These are phyloP conservation scores for Xanthoceras sorbifolium DNA, from an alignment of 345 rosid genomes.

Conservation along the genomic window DNA sequence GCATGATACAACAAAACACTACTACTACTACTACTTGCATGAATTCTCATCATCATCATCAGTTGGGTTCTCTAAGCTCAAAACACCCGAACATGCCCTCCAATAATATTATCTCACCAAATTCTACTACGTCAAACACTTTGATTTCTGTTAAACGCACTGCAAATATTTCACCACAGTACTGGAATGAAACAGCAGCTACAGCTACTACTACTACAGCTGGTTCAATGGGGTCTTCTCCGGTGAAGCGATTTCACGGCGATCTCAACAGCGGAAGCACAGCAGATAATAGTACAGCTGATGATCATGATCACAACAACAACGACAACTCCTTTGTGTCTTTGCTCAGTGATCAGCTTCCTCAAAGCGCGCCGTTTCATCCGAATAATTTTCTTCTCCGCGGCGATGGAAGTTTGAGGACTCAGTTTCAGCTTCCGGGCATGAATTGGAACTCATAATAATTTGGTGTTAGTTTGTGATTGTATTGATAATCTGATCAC, in stretches of 20 bases:
- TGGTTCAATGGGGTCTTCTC: constrained; percentile 21
- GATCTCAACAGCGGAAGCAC: constrained; percentile 27
- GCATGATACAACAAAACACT: constrained; percentile 23
- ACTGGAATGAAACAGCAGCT: constrained; percentile 31
- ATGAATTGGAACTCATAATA: constrained; percentile 38
- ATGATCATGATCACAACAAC: neutral
- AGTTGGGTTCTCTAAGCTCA: constrained; percentile 23
- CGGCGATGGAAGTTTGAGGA: constrained; percentile 43
- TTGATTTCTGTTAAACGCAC: constrained; percentile 24
- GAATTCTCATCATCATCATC: constrained; percentile 17
- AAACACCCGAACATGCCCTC: constrained; percentile 26
- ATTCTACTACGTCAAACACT: neutral
- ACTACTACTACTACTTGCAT: constrained; percentile 1
- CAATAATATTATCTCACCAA: neutral
- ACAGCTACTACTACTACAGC: neutral
- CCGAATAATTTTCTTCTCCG: constrained; percentile 31
- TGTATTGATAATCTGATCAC: neutral
- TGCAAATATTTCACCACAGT: neutral
- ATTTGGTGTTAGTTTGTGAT: neutral
- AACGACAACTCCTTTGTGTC: constrained; percentile 42
- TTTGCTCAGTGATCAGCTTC: constrained; percentile 45
- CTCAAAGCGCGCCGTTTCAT: constrained; percentile 29
- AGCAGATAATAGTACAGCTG: neutral
- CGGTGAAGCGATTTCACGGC: constrained; percentile 32
- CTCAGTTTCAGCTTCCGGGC: constrained; percentile 36